Base-by-base conservation (phyloP, 1,284 basidiomycete species). In the Neotropicomus parvogracilis region DNA sequence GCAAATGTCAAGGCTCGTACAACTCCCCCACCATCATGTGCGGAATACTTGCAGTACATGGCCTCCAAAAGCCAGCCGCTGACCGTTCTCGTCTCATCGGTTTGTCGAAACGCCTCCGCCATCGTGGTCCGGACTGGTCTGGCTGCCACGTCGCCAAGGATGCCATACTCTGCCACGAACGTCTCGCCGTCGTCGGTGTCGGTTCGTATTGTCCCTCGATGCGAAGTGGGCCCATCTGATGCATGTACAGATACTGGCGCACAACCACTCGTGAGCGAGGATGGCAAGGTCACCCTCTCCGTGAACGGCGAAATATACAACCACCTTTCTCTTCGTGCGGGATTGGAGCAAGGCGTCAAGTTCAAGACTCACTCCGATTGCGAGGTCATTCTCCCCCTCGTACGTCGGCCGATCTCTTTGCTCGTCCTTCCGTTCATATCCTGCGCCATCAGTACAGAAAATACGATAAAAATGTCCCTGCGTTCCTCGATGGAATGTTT, bases 281-380 rank as follows among this genome's bases (percentile, higher is more conserved):
- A 98, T 60, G 88, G 86, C 49, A 90, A 88, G 64, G 69, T 88
- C 57, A 80, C 89, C 59, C 86, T 99, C 47, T 85, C 91, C 51
- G 97, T 99, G 66, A 99, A 99, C 72, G 97, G 97, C 47, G 97
- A 99, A 72, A 99, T 99, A 63, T 99, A 99, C 80, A 99, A 99
- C 78, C 92, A 99, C 68, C 73, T 92, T 51, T 78, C 84, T 31
- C 81, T 99, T 40, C 84, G 91, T 55, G 81, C 87, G 49, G 71
- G 70, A 24, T 73, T 95, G 58, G 83, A 78, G 38, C 64, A 77
- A 43, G 75, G 74, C 49, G 81, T 85, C 55, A 83, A 85, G 53
- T 97, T 99, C 80, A 97, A 93, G 77, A 98, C 95, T 0, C 92
- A 97, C 66, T 98, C 95, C 1, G 97, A 99, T 66, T 99, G 97